Percentiles rank a stretch among this genome's conserved stretches.
phyloP scores from a whole-genome alignment of 2,329 filamentous ascomycete species.

The Blastomyces parvus region DNA sequence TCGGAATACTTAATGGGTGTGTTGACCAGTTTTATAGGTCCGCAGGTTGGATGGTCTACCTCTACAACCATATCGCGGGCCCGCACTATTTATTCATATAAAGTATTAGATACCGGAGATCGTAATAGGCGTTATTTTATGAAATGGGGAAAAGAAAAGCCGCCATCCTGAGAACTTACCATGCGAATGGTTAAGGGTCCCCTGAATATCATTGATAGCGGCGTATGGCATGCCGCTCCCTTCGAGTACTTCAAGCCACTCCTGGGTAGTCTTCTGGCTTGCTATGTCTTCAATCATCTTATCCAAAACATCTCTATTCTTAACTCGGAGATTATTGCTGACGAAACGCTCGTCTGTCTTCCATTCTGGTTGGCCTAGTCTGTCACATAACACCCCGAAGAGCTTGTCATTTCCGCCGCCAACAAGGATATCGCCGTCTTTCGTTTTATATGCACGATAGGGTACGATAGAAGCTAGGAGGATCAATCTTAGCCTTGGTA shows the following conservation, averaged over 20 bases:
- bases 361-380: slow-evolving; percentile 51
- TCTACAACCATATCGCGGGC: slow-evolving; percentile 86
- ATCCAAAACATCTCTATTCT: slow-evolving; percentile 68
- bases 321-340: slow-evolving; percentile 51
- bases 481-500: not conserved
- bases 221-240: slow-evolving; percentile 92
- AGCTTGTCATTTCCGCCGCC: slow-evolving; percentile 56
- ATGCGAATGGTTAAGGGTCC: slow-evolving; percentile 74
- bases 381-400: slow-evolving; percentile 51
- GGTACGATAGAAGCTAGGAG: slow-evolving; percentile 77
- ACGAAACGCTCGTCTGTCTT: slow-evolving; percentile 47
- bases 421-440: slow-evolving; percentile 53
- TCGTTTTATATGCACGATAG: slow-evolving; percentile 69
- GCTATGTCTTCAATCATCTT: slow-evolving; percentile 67
- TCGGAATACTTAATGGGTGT: slow-evolving; percentile 92
- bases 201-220: slow-evolving; percentile 86
- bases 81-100: slow-evolving; percentile 36
- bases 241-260: slow-evolving; percentile 81
- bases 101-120: slow-evolving; percentile 4
- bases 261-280: slow-evolving; percentile 64
- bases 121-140: not conserved
- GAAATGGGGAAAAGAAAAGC: not conserved
- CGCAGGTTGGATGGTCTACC: slow-evolving; percentile 72
- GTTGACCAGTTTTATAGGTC: slow-evolving; percentile 80
- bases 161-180: slow-evolving; percentile 40